Evolutionary conservation across 2,329 filamentous ascomycete species (phyloP).

Genomic region (Gliomastix tumulicola): DNA sequence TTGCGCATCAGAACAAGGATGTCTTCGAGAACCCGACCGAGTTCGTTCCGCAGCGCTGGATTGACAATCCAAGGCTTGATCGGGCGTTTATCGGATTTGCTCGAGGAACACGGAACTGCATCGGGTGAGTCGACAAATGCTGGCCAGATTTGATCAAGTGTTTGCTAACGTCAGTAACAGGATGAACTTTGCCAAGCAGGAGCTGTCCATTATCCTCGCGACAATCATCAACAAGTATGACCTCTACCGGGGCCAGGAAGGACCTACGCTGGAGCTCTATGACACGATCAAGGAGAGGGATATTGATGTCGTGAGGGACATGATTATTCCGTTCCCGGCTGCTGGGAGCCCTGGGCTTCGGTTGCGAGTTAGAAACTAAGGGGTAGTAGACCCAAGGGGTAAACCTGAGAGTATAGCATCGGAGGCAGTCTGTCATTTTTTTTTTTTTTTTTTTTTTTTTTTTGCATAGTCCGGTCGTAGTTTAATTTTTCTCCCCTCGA

Average conservation of each 20-base stretch:
- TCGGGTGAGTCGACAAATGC: not conserved
- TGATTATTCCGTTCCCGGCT: too few species aligned
- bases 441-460: too few species aligned
- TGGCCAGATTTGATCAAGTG: not conserved
- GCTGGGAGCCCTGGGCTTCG: too few species aligned
- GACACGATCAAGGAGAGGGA: not conserved
- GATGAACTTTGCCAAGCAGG: not conserved
- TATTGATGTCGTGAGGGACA: too few species aligned
- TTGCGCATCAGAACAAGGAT: not conserved
- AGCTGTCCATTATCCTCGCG: not conserved
- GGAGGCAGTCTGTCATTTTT: too few species aligned
- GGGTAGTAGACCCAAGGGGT: too few species aligned
- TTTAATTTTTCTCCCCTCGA: too few species aligned
- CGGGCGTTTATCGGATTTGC: not conserved
- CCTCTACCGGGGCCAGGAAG: not conserved
- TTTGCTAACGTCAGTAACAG: not conserved
- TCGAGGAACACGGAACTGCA: not conserved
- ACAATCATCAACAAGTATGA: not conserved
- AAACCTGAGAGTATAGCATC: too few species aligned
- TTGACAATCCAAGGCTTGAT: not conserved
- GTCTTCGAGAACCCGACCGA: not conserved
- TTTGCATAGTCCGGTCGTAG: too few species aligned
- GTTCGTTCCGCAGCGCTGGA: not conserved
- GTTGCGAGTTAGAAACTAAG: too few species aligned
- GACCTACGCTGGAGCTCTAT: not conserved